These are phyloP conservation scores for Elsinoe necatrix DNA, from an alignment of 2,329 filamentous ascomycete genomes.

Conservation along the genomic window DNA sequence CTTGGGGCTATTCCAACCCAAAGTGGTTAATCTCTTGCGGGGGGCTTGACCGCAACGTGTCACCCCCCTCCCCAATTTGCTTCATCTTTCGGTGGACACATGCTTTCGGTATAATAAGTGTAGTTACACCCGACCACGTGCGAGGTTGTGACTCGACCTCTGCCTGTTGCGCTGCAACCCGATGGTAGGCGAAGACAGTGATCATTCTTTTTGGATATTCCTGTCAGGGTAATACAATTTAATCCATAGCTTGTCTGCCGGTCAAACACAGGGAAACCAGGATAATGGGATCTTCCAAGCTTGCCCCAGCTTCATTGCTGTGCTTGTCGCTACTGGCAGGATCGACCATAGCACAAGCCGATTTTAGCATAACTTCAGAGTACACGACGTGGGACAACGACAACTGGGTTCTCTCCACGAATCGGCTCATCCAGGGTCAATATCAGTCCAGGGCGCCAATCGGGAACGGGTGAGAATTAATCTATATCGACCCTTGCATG, in stretches of 20 bases:
- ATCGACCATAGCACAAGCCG: constrained; percentile 3
- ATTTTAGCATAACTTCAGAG: constrained; percentile 18
- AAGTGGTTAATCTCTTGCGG: constrained; percentile 6
- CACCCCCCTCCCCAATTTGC: neutral
- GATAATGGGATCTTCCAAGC: neutral
- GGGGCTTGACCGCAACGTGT: constrained; percentile 2
- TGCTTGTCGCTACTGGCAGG: neutral
- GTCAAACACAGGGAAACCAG: neutral
- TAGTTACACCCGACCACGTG: constrained; percentile 10
- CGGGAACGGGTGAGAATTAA: constrained; percentile 43
- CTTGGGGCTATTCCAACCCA: neutral
- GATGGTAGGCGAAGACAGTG: constrained; percentile 6
- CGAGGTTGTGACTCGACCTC: neutral
- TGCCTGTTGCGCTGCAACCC: neutral
- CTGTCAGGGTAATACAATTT: neutral
- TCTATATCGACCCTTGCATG: neutral
- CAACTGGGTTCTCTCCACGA: constrained; percentile 49
- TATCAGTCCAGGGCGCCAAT: constrained; percentile 53
- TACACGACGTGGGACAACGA: constrained; percentile 51
- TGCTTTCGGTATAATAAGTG: constrained; percentile 7
- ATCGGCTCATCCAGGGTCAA: constrained; percentile 47
- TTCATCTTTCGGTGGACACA: neutral
- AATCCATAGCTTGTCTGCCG: neutral
- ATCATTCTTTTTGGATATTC: neutral
- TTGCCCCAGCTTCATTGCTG: neutral